A percentile compares a stretch with the other conserved stretches of the same genome.
Conservation (phyloP, 192 early-diverging fungal genomes). For the Funneliformis geosporum region DNA sequence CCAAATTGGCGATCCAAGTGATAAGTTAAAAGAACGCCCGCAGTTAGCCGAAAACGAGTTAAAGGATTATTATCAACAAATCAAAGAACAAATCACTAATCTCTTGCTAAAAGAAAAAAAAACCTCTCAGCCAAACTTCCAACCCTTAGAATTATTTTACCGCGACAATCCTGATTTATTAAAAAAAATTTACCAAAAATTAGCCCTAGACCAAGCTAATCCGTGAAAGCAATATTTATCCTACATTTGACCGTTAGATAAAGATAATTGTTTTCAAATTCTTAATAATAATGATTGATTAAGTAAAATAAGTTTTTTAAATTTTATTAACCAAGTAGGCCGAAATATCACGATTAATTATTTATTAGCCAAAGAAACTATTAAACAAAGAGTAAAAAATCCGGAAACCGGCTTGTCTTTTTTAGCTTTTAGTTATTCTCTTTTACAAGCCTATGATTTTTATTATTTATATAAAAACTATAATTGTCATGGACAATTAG, state of each 20-base stretch:
- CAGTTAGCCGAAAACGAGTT: neutral
- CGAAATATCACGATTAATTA: conserved; percentile 4
- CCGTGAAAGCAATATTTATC: conserved; percentile 2
- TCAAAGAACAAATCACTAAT: neutral
- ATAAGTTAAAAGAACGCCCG: conserved; percentile 21
- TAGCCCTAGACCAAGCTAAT: neutral
- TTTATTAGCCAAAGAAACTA: conserved; percentile 16
- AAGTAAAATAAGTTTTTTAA: conserved; percentile 1
- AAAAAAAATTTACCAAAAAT: conserved; percentile 19
- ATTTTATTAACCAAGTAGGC: conserved; percentile 7
- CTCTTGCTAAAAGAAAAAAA: neutral
- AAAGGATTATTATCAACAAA: neutral
- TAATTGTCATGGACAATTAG: conserved; percentile 14
- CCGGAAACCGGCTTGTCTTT: neutral
- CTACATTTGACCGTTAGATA: conserved; percentile 11
- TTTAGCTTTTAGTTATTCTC: conserved; percentile 23
- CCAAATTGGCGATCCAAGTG: conserved; percentile 25
- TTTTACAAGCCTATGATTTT: conserved; percentile 27
- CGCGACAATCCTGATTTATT: conserved; percentile 7
- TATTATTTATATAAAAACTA: conserved; percentile 18
- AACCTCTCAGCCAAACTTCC: neutral
- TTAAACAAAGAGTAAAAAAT: conserved; percentile 21
- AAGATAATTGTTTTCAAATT: conserved; percentile 1
- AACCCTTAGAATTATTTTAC: conserved; percentile 16
- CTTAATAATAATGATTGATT: conserved; percentile 22